phyloP scores from a whole-genome alignment of 495 filamentous ascomycete genomes.

The Paragyromitra xinjiangensis region DNA sequence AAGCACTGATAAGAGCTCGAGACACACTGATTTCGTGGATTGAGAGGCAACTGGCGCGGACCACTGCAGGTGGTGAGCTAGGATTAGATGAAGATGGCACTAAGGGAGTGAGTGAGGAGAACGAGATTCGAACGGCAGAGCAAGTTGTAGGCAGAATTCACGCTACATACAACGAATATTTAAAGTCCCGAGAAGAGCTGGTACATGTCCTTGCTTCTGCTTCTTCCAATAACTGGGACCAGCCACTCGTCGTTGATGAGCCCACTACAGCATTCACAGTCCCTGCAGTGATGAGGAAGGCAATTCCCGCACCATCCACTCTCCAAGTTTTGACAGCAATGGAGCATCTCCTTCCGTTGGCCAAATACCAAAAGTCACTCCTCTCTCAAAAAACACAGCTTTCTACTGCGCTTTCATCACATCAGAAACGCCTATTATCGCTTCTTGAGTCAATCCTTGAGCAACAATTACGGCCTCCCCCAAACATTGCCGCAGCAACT shows the following conservation, averaged over 20 bases:
- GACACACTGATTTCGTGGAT: slow-evolving; percentile 50
- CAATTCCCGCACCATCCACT: slow-evolving; percentile 42
- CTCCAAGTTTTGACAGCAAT: slow-evolving; percentile 49
- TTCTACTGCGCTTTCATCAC: slow-evolving; percentile 30
- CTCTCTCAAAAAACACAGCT: slow-evolving; percentile 46
- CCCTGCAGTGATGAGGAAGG: slow-evolving; percentile 25
- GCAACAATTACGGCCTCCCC: slow-evolving; percentile 12
- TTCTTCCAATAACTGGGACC: slow-evolving; percentile 13
- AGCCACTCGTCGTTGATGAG: slow-evolving; percentile 31
- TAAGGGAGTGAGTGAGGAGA: slow-evolving; percentile 18
- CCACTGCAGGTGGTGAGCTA: slow-evolving; percentile 31
- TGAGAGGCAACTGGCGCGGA: slow-evolving; percentile 42
- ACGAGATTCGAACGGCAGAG: slow-evolving; percentile 23
- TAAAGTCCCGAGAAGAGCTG: slow-evolving; percentile 45
- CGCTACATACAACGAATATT: slow-evolving; percentile 45
- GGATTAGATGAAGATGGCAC: slow-evolving; percentile 23
- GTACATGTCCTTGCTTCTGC: slow-evolving; percentile 38
- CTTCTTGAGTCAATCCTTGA: slow-evolving; percentile 36
- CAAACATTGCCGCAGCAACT: slow-evolving; percentile 24
- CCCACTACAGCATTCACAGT: neutral
- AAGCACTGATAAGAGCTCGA: slow-evolving; percentile 40
- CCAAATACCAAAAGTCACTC: slow-evolving; percentile 47
- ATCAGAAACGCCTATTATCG: slow-evolving; percentile 30
- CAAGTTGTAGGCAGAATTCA: slow-evolving; percentile 39
- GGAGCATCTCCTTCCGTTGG: slow-evolving; percentile 51